Evolutionary conservation across 331 rosid species (phyloP), one percentile per base, ranked within the genome.

Genomic region (Arachis monticola): DNA sequence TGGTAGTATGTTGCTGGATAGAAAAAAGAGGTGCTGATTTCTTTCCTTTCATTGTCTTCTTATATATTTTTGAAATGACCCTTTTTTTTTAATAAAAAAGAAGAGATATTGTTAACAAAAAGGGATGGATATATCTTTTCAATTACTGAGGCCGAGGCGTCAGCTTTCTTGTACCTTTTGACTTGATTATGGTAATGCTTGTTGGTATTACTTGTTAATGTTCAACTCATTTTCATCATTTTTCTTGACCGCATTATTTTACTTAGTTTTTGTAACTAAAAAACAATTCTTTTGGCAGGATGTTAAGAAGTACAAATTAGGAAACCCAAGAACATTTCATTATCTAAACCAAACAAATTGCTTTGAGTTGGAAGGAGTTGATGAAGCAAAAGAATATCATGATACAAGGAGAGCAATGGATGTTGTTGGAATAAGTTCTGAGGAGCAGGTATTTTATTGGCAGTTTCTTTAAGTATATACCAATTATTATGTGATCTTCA

Each of bases 351-450:
- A 92, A 84, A 55, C 99, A 77, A 83, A 95, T 73, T 92, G 97
- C 85, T 81, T 45, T 81, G 89, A 88, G 77, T 79, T 95, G 91
- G 99, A 95, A 57, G 99, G 89, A 53, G 41, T 92, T 83, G 91
- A 95, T 67, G 99, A 95, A 17, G 63, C 86, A 32, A 87, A 90
- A 80, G 99, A 95, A 79, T 95, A 95, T 76, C 70, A 46, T 42
- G 94, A 85, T 52, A 95, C 99, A 61, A 84, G 91, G 79, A 87
- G 84, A 73, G 99, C 99, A 82, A 95, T 95, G 99, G 99, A 90
- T 1, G 77, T 92, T 80, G 99, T 95, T 80, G 99, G 99, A 82
- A 95, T 95, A 68, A 89, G 85, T 85, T 71, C 85, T 53, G 90
- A 85, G 69, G 97, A 92, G 83, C 98, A 92, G 98, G 99, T 95